These are phyloP conservation scores for Detonula confervacea DNA, from an alignment of 352 stramenopile genomes.

Conservation along the genomic window DNA sequence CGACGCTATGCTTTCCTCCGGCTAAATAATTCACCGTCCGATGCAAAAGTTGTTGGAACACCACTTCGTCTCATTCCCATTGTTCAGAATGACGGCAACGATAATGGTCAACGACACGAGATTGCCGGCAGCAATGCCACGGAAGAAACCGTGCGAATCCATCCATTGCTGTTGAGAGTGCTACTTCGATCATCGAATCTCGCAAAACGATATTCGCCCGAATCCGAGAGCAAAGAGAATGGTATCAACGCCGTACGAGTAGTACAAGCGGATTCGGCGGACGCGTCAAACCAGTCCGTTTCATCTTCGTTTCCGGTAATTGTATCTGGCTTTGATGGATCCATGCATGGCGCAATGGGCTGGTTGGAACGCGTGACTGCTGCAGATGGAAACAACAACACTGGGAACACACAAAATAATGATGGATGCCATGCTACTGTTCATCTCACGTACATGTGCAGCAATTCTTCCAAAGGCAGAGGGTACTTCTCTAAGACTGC, in stretches of 20 bases:
- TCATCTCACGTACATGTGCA: conserved; percentile 32
- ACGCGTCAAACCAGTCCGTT: neutral
- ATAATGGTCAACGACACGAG: neutral
- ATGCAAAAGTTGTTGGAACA: conserved; percentile 7
- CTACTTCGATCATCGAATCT: conserved; percentile 12
- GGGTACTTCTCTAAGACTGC: conserved; percentile 12
- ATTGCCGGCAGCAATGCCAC: neutral
- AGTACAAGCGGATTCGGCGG: no score
- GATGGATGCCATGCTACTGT: conserved; percentile 7
- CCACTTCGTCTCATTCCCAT: conserved; percentile 14
- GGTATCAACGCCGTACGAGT: no score
- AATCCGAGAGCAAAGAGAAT: neutral
- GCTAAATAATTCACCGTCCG: conserved; percentile 1
- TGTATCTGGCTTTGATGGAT: neutral
- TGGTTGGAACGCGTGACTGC: conserved; percentile 7
- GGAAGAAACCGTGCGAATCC: conserved; percentile 8
- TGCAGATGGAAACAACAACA: no score
- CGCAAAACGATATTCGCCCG: neutral
- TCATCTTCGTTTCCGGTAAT: neutral
- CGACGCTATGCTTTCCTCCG: conserved; percentile 4
- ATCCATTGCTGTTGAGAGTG: conserved; percentile 26
- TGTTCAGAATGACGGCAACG: no score
- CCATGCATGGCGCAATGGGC: neutral
- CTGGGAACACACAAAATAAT: neutral
- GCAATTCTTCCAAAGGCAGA: neutral